Percentiles rank a stretch among this genome's conserved stretches.
Evolutionary conservation across 2,329 filamentous ascomycete genomes (phyloP).

Genomic region (Hypoxylon sp.): DNA sequence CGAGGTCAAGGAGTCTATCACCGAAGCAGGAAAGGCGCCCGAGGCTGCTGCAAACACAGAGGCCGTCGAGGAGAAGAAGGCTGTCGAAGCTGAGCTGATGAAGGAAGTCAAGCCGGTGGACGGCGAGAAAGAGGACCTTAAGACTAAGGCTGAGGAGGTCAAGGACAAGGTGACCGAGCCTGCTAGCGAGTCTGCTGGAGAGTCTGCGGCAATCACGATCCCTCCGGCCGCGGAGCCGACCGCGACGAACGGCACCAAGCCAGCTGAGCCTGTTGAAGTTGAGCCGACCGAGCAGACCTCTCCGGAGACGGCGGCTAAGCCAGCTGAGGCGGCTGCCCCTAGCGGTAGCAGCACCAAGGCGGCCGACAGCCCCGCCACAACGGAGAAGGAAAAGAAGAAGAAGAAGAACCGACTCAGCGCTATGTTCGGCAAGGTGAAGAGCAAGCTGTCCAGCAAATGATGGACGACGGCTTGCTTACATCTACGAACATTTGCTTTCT

Average conservation of each 20-base stretch:
- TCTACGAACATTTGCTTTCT: constrained; percentile 23
- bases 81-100: constrained; percentile 76
- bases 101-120: constrained; percentile 63
- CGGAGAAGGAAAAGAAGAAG: constrained; percentile 72
- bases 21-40: constrained; percentile 65
- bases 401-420: constrained; percentile 71
- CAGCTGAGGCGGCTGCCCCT: constrained; percentile 25
- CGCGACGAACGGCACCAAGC: constrained; percentile 33
- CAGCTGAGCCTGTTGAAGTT: constrained; percentile 28
- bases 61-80: constrained; percentile 78
- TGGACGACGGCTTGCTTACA: constrained; percentile 23
- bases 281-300: constrained; percentile 37
- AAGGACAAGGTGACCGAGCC: constrained; percentile 24
- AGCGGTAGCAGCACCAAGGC: constrained; percentile 44
- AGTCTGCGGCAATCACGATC: constrained; percentile 31
- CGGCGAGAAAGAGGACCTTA: constrained; percentile 33
- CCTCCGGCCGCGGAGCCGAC: constrained; percentile 33
- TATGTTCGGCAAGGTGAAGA: constrained; percentile 66
- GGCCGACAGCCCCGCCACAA: constrained; percentile 47
- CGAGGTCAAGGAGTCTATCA: constrained; percentile 65
- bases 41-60: constrained; percentile 75
- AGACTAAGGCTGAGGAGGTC: constrained; percentile 25
- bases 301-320: constrained; percentile 33
- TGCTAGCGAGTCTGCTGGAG: too few species aligned
- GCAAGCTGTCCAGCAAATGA: constrained; percentile 52